Percentiles rank a stretch among this genome's conserved stretches.
Evolutionary conservation across 2,329 filamentous ascomycete species (phyloP).

Genomic region (Berkeleyomyces basicola): DNA sequence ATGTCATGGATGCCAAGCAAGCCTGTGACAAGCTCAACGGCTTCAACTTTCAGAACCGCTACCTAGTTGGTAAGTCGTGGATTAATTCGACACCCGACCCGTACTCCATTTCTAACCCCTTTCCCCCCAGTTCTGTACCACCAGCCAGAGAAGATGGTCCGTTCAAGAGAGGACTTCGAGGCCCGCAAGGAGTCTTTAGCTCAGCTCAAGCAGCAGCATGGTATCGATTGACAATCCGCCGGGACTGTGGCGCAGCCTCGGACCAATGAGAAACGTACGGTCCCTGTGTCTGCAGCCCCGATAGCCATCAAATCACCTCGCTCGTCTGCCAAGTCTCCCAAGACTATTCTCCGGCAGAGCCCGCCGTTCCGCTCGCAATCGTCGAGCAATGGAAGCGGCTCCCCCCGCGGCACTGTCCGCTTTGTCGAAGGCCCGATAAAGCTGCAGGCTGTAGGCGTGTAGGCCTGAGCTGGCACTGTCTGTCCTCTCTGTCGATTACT

Average conservation of each 20-base stretch:
- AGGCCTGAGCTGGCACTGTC: slow-evolving; percentile 8
- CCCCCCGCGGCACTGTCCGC: slow-evolving; percentile 12
- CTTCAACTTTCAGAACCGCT: slow-evolving; percentile 99
- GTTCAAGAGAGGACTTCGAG: slow-evolving; percentile 85
- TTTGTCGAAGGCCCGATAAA: slow-evolving; percentile 13
- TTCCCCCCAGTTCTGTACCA: slow-evolving; percentile 39
- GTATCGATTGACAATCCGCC: slow-evolving; percentile 90
- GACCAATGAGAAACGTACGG: slow-evolving; percentile 13
- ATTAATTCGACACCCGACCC: neutral
- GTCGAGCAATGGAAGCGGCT: slow-evolving; percentile 9
- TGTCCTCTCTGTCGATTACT: neutral
- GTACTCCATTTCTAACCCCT: neutral
- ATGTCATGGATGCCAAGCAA: slow-evolving; percentile 96
- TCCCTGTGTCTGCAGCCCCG: slow-evolving; percentile 12
- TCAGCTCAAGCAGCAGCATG: slow-evolving; percentile 92
- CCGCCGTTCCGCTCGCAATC: slow-evolving; percentile 8
- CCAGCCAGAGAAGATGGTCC: slow-evolving; percentile 51
- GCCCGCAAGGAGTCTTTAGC: slow-evolving; percentile 93
- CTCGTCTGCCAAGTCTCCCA: slow-evolving; percentile 13
- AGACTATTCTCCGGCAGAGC: slow-evolving; percentile 13
- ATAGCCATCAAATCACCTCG: slow-evolving; percentile 12
- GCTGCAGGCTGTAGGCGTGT: slow-evolving; percentile 13
- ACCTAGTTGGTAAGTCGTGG: slow-evolving; percentile 73
- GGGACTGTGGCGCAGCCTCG: slow-evolving; percentile 40
- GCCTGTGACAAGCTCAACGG: slow-evolving; percentile 99